These are phyloP conservation scores for Debaryomyces psychrophilus DNA, from an alignment of 1,139 yeast genomes.

Conservation along the genomic window DNA sequence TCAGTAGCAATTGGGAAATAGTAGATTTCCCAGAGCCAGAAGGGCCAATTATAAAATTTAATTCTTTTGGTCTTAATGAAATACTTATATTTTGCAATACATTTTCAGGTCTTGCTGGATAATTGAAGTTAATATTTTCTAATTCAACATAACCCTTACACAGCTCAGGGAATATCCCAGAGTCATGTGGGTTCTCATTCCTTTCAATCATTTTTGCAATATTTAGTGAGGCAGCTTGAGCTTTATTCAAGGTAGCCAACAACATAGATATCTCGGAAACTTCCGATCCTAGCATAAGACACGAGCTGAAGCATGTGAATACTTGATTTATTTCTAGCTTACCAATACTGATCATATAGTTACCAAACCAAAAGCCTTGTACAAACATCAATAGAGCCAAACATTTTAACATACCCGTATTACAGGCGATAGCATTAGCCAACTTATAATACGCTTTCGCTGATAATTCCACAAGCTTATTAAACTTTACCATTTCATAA, in stretches of 20 bases:
- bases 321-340: slow-evolving; percentile 61
- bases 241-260: slow-evolving; percentile 61
- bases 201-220: slow-evolving; percentile 30
- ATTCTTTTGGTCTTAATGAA: slow-evolving; percentile 44
- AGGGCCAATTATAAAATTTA: slow-evolving; percentile 73
- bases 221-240: slow-evolving; percentile 59
- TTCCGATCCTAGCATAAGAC: slow-evolving; percentile 67
- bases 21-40: slow-evolving; percentile 97
- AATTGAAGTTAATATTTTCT: slow-evolving; percentile 58
- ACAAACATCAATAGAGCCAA: slow-evolving; percentile 75
- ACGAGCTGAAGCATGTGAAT: slow-evolving; percentile 81
- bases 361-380: slow-evolving; percentile 92
- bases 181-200: slow-evolving; percentile 15
- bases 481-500: slow-evolving; percentile 52
- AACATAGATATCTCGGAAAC: slow-evolving; percentile 56
- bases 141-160: slow-evolving; percentile 54
- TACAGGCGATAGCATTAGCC: slow-evolving; percentile 55
- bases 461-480: slow-evolving; percentile 41
- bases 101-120: slow-evolving; percentile 55
- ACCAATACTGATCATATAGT: slow-evolving; percentile 57
- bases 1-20: slow-evolving; percentile 61
- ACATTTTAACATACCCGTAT: slow-evolving; percentile 59
- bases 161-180: slow-evolving; percentile 30
- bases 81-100: slow-evolving; percentile 53
- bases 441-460: slow-evolving; percentile 51